phyloP scores from a whole-genome alignment of 163 green algal genomes.

The Scenedesmus sp. region DNA sequence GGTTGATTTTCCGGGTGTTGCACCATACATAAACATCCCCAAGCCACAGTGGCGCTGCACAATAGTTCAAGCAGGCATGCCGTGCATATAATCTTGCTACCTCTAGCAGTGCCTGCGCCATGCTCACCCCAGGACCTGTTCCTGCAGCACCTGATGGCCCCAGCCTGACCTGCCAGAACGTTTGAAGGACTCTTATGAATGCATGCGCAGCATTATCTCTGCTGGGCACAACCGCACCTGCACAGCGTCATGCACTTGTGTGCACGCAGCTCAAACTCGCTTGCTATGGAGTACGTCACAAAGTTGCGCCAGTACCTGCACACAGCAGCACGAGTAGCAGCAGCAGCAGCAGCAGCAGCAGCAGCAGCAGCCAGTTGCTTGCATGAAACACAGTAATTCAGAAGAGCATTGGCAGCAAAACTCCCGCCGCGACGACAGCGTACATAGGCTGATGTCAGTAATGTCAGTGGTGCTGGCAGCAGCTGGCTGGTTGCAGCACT shows the following conservation, averaged over 20 bases:
- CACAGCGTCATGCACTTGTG: slow-evolving; percentile 34
- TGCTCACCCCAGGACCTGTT: no score
- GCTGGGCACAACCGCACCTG: not conserved
- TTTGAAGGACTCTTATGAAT: no score
- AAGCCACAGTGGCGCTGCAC: no score
- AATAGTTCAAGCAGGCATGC: no score
- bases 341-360: not conserved
- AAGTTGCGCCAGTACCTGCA: slow-evolving; percentile 47
- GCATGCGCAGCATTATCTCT: not conserved
- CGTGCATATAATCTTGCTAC: no score
- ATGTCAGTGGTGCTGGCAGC: no score
- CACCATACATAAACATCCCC: not conserved
- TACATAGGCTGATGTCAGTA: no score
- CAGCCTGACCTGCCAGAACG: no score
- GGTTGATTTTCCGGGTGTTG: not conserved
- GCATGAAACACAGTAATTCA: not conserved
- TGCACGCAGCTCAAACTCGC: slow-evolving; percentile 42
- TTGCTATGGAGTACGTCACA: slow-evolving; percentile 27
- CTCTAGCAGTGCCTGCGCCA: no score
- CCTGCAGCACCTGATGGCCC: no score
- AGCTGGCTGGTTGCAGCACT: no score
- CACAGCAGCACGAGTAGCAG: not conserved
- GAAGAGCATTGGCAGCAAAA: not conserved
- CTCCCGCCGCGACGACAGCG: not conserved
- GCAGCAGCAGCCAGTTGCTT: not conserved